Evolutionary conservation across 306 rosid species (phyloP).

Genomic region (Oxytropis ochrocephala): DNA sequence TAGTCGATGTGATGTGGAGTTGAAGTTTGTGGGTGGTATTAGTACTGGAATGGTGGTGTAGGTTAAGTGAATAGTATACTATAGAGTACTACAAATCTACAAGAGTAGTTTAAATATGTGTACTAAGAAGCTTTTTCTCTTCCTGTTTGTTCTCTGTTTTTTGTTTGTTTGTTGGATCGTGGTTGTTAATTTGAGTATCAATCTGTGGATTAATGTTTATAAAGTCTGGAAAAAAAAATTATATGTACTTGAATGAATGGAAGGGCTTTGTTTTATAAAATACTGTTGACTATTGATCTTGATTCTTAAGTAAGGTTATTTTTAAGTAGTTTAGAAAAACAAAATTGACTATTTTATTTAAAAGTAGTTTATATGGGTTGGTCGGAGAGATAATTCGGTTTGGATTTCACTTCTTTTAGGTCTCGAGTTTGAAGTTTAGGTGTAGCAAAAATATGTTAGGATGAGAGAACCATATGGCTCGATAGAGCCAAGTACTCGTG

Average conservation of each 20-base stretch:
- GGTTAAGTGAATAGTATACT: background rate
- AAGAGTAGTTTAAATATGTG: background rate
- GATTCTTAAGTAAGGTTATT: too few relatives aligned
- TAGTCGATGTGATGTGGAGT: constrained; percentile 17
- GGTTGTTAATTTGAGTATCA: background rate
- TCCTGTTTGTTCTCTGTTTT: background rate
- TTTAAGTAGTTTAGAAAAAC: too few relatives aligned
- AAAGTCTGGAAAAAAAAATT: background rate
- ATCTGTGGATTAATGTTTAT: background rate
- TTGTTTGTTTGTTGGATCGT: background rate
- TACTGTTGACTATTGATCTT: too few relatives aligned
- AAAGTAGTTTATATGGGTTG: too few relatives aligned
- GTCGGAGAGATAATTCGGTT: too few relatives aligned
- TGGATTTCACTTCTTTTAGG: too few relatives aligned
- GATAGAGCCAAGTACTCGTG: too few relatives aligned
- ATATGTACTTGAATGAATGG: background rate
- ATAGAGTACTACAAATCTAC: background rate
- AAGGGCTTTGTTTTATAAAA: background rate
- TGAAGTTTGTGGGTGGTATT: constrained; percentile 36
- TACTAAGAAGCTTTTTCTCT: background rate
- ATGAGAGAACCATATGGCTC: too few relatives aligned
- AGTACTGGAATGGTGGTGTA: constrained; percentile 21
- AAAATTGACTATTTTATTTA: too few relatives aligned
- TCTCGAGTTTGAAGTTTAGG: too few relatives aligned
- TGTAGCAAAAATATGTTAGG: too few relatives aligned